Percentiles rank a stretch among this genome's conserved stretches.
Conservation (phyloP, 148 eudicot genomes). For the Silene conica region DNA sequence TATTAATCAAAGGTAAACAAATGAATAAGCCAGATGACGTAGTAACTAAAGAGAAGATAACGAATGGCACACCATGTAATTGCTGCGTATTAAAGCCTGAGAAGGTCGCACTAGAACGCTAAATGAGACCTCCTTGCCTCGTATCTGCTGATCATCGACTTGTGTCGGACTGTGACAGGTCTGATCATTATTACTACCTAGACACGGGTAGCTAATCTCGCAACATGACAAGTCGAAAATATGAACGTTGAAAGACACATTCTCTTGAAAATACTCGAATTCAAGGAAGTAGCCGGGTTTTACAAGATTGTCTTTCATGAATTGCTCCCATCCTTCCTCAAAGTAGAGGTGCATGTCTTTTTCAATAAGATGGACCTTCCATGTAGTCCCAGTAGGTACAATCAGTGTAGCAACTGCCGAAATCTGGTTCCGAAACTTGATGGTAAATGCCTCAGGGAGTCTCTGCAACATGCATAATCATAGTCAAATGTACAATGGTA, state of each 20-base stretch:
- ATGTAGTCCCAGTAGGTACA: constrained; percentile 9
- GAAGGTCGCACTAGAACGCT: neutral
- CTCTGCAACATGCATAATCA: constrained; percentile 7
- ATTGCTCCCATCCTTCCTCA: constrained; percentile 19
- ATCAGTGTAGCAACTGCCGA: constrained; percentile 11
- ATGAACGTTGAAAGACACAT: constrained; percentile 11
- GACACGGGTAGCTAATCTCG: constrained; percentile 16
- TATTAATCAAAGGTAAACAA: neutral
- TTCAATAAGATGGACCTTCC: constrained; percentile 10
- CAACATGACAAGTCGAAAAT: constrained; percentile 22
- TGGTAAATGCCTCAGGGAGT: constrained; percentile 14
- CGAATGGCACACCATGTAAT: neutral
- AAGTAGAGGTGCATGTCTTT: constrained; percentile 17
- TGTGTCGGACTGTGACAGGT: neutral
- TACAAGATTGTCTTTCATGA: constrained; percentile 13
- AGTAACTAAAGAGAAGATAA: no score
- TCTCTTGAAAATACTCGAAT: constrained; percentile 5
- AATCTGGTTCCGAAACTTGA: neutral
- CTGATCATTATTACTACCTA: no score
- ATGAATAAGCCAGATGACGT: neutral
- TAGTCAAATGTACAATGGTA: neutral
- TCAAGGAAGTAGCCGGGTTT: constrained; percentile 17
- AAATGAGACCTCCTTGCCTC: neutral
- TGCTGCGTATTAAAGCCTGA: neutral
- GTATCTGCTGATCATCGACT: neutral